Percentiles rank a stretch among this genome's conserved stretches.
Conservation (phyloP, 2,329 filamentous ascomycete species). For the Diaporthe aspalathi region DNA sequence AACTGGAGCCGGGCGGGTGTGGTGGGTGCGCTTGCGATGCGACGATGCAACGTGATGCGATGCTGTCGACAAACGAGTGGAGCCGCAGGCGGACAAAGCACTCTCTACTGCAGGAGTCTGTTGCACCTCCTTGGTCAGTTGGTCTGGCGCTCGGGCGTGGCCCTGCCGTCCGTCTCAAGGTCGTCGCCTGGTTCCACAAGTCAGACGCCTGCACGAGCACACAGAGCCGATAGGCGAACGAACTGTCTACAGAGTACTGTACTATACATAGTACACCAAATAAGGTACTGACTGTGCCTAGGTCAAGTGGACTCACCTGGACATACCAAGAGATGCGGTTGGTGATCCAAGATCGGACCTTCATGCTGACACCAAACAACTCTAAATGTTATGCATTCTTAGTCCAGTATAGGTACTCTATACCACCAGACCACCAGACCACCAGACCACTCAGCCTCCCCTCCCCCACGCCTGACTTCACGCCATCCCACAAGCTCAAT, state of each 20-base stretch:
- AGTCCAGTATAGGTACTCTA: too few relatives aligned
- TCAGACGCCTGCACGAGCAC: background rate
- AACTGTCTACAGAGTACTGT: too few relatives aligned
- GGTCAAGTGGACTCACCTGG: too few relatives aligned
- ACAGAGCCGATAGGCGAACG: background rate
- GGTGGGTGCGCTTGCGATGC: background rate
- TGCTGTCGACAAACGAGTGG: constrained; percentile 4
- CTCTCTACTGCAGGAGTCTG: too few relatives aligned
- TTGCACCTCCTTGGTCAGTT: background rate
- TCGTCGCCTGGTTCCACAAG: constrained; percentile 12
- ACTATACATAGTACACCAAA: too few relatives aligned
- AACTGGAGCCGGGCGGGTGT: background rate
- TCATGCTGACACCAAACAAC: constrained; percentile 15
- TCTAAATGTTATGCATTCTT: background rate
- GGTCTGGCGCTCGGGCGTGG: constrained; percentile 8
- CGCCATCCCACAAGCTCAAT: constrained; percentile 12
- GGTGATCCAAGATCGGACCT: constrained; percentile 19
- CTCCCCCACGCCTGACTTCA: background rate
- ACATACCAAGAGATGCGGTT: too few relatives aligned
- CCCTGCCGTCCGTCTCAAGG: constrained; percentile 25
- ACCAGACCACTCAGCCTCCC: background rate
- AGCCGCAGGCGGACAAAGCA: background rate
- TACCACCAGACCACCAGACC: too few relatives aligned
- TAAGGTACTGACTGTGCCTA: too few relatives aligned
- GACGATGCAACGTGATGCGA: constrained; percentile 5